Evolutionary conservation across 768 basidiomycete genomes (phyloP), one percentile per base, ranked within the genome.

Genomic region (Gymnopilus dilepis): DNA sequence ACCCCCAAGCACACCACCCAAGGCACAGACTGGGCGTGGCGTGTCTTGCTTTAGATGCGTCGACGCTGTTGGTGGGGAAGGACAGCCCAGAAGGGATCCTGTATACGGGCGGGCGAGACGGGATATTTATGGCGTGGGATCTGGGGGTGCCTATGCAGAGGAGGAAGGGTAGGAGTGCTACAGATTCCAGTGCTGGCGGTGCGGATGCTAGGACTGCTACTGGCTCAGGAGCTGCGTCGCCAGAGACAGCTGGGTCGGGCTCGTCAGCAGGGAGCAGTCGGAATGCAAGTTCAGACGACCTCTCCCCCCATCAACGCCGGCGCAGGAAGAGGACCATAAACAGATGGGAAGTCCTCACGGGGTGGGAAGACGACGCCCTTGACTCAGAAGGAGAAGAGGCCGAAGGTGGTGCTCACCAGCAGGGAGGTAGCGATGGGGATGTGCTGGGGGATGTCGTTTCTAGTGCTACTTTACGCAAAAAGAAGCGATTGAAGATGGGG

Each of bases 91-190:
- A 92, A 65, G 95, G 95, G 4, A 95, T 97, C 41, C 76, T 97
- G 2, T 97, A 97, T 72, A 88, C 93, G 2, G 95, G 90, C 26
- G 95, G 94, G 22, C 80, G 95, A 59, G 95, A 97, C 76, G 95
- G 95, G 0, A 79, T 94, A 42, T 80, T 97, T 47, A 88, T 95
- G 38, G 86, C 90, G 8, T 96, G 94, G 92, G 95, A 97, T 70
- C 80, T 96, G 24, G 85, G 82, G 4, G 78, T 94, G 9, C 77
- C 84, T 8, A 86, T 89, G 82, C 87, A 72, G 72, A 84, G 76
- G 67, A 13, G 47, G n/a, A n/a, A n/a, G n/a, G n/a, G n/a, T n/a
- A n/a, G n/a, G n/a, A n/a, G n/a, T n/a, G n/a, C n/a, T n/a, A n/a
- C n/a, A n/a, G n/a, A n/a, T n/a, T n/a, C n/a, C n/a, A n/a, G n/a